phyloP scores from a whole-genome alignment of 441 rosid genomes.

The Populus hybrid region DNA sequence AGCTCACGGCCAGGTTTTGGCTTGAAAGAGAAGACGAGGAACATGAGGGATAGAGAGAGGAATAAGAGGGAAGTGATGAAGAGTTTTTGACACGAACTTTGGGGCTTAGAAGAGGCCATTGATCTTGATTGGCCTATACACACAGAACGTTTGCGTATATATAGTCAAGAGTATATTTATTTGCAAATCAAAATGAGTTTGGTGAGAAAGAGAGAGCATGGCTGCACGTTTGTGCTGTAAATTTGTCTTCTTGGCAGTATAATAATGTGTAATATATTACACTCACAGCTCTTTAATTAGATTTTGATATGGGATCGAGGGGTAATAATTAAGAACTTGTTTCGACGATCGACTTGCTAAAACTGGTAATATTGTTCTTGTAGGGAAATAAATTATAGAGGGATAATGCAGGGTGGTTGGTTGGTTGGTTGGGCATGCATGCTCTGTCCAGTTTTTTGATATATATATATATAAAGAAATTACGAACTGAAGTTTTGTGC shows the following conservation, averaged over 20 bases:
- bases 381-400: too few relatives aligned
- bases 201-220: conserved; percentile 7
- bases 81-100: conserved; percentile 27
- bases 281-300: not conserved
- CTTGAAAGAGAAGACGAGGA: conserved; percentile 30
- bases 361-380: too few relatives aligned
- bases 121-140: not conserved
- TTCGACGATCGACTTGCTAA: too few relatives aligned
- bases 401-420: too few relatives aligned
- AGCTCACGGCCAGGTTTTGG: conserved; percentile 6
- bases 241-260: not conserved
- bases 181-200: not conserved
- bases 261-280: too few relatives aligned
- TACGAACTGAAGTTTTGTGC: too few relatives aligned
- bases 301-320: not conserved
- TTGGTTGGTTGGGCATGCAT: too few relatives aligned
- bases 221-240: conserved; percentile 3
- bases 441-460: too few relatives aligned
- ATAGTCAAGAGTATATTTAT: not conserved
- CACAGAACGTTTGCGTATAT: conserved; percentile 4
- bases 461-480: too few relatives aligned
- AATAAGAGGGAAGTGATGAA: conserved; percentile 35
- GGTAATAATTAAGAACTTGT: too few relatives aligned
- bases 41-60: conserved; percentile 32
- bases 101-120: conserved; percentile 33